Percentiles rank a stretch among this genome's conserved stretches.
Conservation (phyloP, 2,329 filamentous ascomycete species). For the Arthrobotrys sphaeroides region DNA sequence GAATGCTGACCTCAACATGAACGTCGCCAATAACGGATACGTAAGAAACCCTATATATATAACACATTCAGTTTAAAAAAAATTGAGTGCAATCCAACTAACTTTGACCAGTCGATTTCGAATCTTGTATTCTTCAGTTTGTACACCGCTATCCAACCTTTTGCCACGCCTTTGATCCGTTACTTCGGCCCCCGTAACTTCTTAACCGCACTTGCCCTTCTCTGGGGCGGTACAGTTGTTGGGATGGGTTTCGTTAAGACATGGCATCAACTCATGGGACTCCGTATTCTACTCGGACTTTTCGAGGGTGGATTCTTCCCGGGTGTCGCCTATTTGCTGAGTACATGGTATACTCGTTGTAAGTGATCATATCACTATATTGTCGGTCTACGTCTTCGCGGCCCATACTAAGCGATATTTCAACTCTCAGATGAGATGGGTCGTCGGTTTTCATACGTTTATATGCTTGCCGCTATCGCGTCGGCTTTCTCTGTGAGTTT, state of each 20-base stretch:
- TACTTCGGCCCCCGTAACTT: conserved; percentile 72
- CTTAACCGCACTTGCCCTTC: conserved; percentile 65
- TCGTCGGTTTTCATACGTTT: conserved; percentile 63
- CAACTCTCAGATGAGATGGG: conserved; percentile 52
- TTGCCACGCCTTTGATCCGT: conserved; percentile 74
- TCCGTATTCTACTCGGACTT: conserved; percentile 70
- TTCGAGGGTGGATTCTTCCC: conserved; percentile 76
- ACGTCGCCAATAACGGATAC: conserved; percentile 38
- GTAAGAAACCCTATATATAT: neutral
- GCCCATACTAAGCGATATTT: neutral
- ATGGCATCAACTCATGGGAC: conserved; percentile 66
- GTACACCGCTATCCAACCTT: conserved; percentile 76
- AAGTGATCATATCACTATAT: conserved; percentile 58
- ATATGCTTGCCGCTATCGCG: conserved; percentile 65
- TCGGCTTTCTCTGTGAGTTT: conserved; percentile 65
- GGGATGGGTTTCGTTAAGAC: conserved; percentile 71
- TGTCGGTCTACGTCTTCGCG: neutral
- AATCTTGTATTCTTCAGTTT: conserved; percentile 35
- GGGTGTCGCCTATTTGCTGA: conserved; percentile 74
- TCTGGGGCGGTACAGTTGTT: conserved; percentile 72
- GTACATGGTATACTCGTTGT: conserved; percentile 77
- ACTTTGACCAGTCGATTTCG: conserved; percentile 8
- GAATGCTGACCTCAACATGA: conserved; percentile 26
- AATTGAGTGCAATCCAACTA: neutral
- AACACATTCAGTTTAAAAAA: neutral